Evolutionary conservation across 495 filamentous ascomycete genomes (phyloP), one percentile per base, ranked within the genome.

Genomic region (Annulohypoxylon stygium): DNA sequence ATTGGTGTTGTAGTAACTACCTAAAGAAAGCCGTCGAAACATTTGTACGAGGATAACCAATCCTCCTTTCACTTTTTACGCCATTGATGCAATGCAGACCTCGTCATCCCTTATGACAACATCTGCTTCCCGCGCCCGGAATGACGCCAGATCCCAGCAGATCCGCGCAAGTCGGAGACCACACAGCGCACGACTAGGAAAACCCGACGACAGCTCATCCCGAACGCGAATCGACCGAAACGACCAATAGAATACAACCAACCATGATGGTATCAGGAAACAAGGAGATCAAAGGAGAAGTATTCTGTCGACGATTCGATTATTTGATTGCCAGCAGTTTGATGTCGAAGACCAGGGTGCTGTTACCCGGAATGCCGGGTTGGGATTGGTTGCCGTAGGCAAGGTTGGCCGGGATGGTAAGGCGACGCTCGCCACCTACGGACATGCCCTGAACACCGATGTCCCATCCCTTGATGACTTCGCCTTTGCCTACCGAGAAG

Each of bases 401-500:
- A 18, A 93, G 87, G 65, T 91, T 82, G 16, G 96, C 86, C 43
- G 96, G 96, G 76, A 99, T 92, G 59, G 87, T 92, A 78, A 99
- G 88, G 60, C 96, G 89, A 71, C 96, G 93, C 87, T 98, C 97
- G 67, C 93, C 94, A 81, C 96, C 94, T 65, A 93, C 89, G 61
- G 91, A 84, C 94, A 99, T 97, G 79, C 96, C 96, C 65, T 86
- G 87, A 70, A 99, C 83, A 81, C 96, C 96, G 69, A 97, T 89
- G 79, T 99, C 97, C 96, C 95, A 98, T 74, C 96, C 96, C 88
- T 97, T 95, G 85, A 99, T 98, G 73, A 99, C 96, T 78, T 98
- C 93, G 66, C 94, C 94, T 79, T 88, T 89, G 72, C 97, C 96
- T 57, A 97, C 87, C 82, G 93, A 95, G 90, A 98, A 98, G 74